Conservation (phyloP, 768 basidiomycete genomes). For the Hypsizygus marmoreus region DNA sequence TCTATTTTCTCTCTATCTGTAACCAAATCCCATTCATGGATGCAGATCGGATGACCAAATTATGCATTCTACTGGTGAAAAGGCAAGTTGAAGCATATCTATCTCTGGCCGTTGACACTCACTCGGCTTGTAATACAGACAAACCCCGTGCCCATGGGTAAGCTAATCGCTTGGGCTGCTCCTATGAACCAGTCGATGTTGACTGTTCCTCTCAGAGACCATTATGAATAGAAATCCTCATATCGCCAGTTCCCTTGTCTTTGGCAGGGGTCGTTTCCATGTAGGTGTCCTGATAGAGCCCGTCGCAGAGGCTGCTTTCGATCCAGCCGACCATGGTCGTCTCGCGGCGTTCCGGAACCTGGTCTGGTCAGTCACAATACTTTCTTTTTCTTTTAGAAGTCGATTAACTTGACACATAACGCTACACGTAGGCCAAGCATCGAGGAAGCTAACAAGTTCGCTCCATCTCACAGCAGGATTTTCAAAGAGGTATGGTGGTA, state of each 20-base stretch:
- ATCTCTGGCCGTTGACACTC: neutral
- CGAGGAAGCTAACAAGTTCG: constrained; percentile 37
- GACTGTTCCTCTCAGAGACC: constrained; percentile 12
- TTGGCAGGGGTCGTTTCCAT: constrained; percentile 41
- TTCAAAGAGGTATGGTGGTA: constrained; percentile 42
- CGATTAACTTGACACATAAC: neutral
- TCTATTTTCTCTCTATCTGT: neutral
- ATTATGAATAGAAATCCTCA: constrained; percentile 36
- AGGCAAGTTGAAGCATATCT: constrained; percentile 23
- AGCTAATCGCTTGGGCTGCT: neutral
- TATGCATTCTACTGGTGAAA: constrained; percentile 42
- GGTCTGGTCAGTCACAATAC: constrained; percentile 30
- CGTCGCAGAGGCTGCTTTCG: constrained; percentile 25
- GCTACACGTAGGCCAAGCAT: constrained; percentile 44
- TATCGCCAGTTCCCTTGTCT: constrained; percentile 35
- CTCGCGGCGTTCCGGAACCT: constrained; percentile 33
- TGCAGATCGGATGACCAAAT: constrained; percentile 43
- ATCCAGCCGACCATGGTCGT: constrained; percentile 27
- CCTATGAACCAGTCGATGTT: neutral
- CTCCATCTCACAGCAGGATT: constrained; percentile 44
- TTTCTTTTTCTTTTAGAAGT: neutral
- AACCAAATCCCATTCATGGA: no score
- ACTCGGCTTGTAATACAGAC: constrained; percentile 24
- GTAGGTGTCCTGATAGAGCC: constrained; percentile 45
- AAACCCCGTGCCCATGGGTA: constrained; percentile 39